phyloP scores from a whole-genome alignment of 805 yeast genomes.

The Wickerhamiella alocasiicola region DNA sequence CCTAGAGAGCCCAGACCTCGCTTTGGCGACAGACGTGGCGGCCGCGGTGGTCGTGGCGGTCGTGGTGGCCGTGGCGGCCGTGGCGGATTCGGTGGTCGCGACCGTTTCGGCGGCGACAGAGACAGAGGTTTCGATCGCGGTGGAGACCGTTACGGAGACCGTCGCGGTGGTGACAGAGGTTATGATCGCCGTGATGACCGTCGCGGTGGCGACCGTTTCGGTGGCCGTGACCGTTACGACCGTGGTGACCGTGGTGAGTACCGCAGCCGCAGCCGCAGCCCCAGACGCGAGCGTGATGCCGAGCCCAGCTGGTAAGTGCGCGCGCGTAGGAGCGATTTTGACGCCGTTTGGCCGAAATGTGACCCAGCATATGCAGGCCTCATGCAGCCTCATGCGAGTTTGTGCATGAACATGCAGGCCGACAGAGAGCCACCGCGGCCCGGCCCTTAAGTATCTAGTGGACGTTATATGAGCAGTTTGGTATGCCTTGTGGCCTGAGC shows the following conservation, averaged over 20 bases:
- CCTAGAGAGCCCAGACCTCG: conserved; percentile 30
- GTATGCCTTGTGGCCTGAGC: too few species aligned
- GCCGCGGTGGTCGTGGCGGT: conserved; percentile 37
- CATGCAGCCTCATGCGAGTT: too few species aligned
- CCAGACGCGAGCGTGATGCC: not conserved
- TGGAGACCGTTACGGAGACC: conserved; percentile 16
- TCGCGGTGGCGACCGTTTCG: conserved; percentile 21
- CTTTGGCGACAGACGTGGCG: conserved; percentile 30
- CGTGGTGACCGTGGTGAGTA: conserved; percentile 2
- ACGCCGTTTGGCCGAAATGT: too few species aligned
- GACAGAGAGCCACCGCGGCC: too few species aligned
- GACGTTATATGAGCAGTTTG: too few species aligned
- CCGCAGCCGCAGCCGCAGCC: conserved; percentile 4
- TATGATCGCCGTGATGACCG: conserved; percentile 20
- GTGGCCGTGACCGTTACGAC: conserved; percentile 5
- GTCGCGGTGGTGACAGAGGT: conserved; percentile 18
- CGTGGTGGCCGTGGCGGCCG: conserved; percentile 6
- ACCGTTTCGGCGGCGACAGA: conserved; percentile 28
- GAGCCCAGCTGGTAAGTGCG: conserved; percentile 6
- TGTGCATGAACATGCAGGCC: too few species aligned
- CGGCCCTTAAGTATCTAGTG: too few species aligned
- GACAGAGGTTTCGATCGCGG: conserved; percentile 24
- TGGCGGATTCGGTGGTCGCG: conserved; percentile 27
- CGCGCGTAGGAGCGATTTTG: too few species aligned
- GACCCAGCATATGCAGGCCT: too few species aligned